phyloP scores from a whole-genome alignment of 331 rosid species.

The Pyrus hybrid region DNA sequence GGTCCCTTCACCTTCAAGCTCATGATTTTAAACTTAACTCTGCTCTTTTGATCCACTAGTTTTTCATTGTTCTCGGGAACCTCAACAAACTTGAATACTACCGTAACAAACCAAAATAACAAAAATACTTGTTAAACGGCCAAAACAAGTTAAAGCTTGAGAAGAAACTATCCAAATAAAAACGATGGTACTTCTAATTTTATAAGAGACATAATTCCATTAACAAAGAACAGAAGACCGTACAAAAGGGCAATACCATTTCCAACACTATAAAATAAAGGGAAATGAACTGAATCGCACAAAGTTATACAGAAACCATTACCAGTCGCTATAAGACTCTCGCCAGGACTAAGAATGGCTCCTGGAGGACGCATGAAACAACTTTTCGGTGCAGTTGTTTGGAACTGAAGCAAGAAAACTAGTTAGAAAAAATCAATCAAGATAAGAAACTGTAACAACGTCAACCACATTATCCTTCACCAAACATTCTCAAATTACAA shows the following conservation, averaged over 20 bases:
- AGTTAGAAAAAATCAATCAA: slow-evolving; percentile 7
- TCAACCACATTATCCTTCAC: neutral
- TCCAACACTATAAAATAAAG: neutral
- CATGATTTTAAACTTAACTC: slow-evolving; percentile 87
- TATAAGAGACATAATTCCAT: no score
- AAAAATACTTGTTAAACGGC: neutral
- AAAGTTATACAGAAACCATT: neutral
- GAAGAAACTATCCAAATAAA: neutral
- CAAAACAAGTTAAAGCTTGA: neutral
- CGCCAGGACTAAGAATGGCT: slow-evolving; percentile 83
- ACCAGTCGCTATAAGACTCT: slow-evolving; percentile 90
- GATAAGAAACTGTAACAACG: neutral
- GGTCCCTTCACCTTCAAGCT: slow-evolving; percentile 90
- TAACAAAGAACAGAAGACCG: no score
- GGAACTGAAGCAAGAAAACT: slow-evolving; percentile 46
- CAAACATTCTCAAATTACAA: neutral
- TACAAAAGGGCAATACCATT: neutral
- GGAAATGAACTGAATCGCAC: neutral
- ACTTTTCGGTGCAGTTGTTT: slow-evolving; percentile 93
- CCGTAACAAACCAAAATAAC: slow-evolving; percentile 12
- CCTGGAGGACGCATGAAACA: slow-evolving; percentile 99
- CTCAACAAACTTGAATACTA: slow-evolving; percentile 95
- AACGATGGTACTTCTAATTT: no score
- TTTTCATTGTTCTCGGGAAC: slow-evolving; percentile 78
- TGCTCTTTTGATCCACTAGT: slow-evolving; percentile 58